Evolutionary conservation across 2,329 filamentous ascomycete species (phyloP), one percentile per base, ranked within the genome.

Genomic region (Trichothecium roseum): DNA sequence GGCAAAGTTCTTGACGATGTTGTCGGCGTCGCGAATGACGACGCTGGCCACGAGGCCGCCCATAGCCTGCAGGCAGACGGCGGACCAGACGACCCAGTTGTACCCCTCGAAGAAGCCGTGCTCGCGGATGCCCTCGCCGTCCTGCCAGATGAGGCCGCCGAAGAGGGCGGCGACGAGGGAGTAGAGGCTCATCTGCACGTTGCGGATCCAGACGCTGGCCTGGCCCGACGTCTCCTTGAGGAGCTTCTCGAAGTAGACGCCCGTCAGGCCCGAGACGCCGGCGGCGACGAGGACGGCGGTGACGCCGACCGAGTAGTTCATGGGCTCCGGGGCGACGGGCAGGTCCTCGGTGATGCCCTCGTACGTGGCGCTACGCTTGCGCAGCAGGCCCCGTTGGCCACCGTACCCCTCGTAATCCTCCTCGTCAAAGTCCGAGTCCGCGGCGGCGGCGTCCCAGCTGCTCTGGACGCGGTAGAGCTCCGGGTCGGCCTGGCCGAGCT

Each of bases 101-200:
- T 96, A 98, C 3, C 91, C 91, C 38, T 84, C 81, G 47, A 98
- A 96, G 59, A 96, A 94, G 10, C 91, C 91, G 42, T 84, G 78
- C 55, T 81, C 76, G 18, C 80, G 72, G 43, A 98, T 87, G 28
- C 83, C 80, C 41, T 79, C 75, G 18, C 89, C 91, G 46, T 98
- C 91, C 43, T 86, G 84, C 61, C 84, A 84, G 3, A 93, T 62
- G 5, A 96, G 81, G 2, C 89, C 91, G 35, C 94, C 70, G 38
- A 96, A 77, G 1, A 95, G 67, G 1, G 88, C 84, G 0, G 89
- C 86, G 48, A 95, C 89, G 2, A 96, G 67, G 1, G 88, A 94
- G 63, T 94, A 98, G 52, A 95, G 84, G 1, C 87, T 88, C 17
- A 98, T 66, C 57, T 98, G 91, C 32, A 95, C 82, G 54, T 96